These are phyloP conservation scores for Calonectria honghensis DNA, from an alignment of 2,329 filamentous ascomycete genomes.

Conservation along the genomic window DNA sequence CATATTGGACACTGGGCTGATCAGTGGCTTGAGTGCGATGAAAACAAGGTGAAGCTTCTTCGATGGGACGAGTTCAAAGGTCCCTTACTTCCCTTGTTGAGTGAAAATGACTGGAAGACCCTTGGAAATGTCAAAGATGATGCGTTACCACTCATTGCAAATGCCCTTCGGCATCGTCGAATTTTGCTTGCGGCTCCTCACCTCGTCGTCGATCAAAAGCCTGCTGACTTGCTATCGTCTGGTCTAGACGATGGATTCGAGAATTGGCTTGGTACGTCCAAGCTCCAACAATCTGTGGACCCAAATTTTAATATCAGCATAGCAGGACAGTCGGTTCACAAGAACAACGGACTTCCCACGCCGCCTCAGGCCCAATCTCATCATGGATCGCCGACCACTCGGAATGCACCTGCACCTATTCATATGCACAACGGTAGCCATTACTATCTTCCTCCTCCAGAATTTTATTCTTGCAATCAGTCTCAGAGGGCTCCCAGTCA, in stretches of 20 bases:
- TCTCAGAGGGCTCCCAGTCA: slow-evolving; percentile 19
- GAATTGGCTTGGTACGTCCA: slow-evolving; percentile 62
- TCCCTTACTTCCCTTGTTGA: slow-evolving; percentile 56
- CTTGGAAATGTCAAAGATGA: slow-evolving; percentile 58
- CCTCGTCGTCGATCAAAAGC: slow-evolving; percentile 38
- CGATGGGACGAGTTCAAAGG: slow-evolving; percentile 55
- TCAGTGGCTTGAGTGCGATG: slow-evolving; percentile 57
- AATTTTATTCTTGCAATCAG: not conserved
- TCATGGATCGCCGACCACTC: slow-evolving; percentile 45
- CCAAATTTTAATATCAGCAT: slow-evolving; percentile 41
- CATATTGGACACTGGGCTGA: slow-evolving; percentile 62
- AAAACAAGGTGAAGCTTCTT: slow-evolving; percentile 58
- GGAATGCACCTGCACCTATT: slow-evolving; percentile 46
- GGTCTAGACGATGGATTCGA: slow-evolving; percentile 54
- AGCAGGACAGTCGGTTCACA: slow-evolving; percentile 57
- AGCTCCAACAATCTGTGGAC: not conserved
- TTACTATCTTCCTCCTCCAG: slow-evolving; percentile 51
- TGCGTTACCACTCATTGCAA: slow-evolving; percentile 56
- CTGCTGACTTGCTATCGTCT: slow-evolving; percentile 54
- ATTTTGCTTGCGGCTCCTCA: slow-evolving; percentile 50
- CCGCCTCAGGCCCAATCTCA: slow-evolving; percentile 51
- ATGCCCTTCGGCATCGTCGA: slow-evolving; percentile 59
- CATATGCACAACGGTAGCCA: slow-evolving; percentile 50
- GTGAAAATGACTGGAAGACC: slow-evolving; percentile 52
- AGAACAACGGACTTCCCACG: slow-evolving; percentile 55